Evolutionary conservation across 208 protist species (phyloP), one percentile per base, ranked within the genome.

Genomic region (Leishmania aethiopica): DNA sequence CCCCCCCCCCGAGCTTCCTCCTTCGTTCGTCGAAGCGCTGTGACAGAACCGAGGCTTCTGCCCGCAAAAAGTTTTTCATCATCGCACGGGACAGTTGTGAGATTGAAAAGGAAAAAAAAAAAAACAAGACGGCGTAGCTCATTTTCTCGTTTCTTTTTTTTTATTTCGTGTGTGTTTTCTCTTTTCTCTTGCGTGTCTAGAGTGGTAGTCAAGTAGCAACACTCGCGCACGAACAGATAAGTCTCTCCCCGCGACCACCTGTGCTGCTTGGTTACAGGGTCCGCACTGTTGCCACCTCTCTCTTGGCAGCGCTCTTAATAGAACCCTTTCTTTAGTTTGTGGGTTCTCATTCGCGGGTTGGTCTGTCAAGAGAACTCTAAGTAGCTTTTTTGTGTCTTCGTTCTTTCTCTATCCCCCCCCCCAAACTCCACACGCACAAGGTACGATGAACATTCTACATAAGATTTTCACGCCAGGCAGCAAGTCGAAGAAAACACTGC

Each of bases 391-490:
- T n/a, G 4, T 32, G 13, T 19, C 4, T 7, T 40, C 1, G 3
- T 49, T 17, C 69, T 74, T 25, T 1, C 19, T 35, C 6, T 55
- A 28, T 40, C 22, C 42, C 32, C 22, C 19, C 35, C 69, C 22
- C 35, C 42, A 5, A 32, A 0, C 19, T 4, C 4, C 6, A 51
- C 64, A 81, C 67, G 10, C 49, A 10, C 66, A 42, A 35, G 37
- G 35, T 15, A 45, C 40, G 60, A 83, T 86, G 82, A 86, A 70
- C 53, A 59, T 86, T 2, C 49, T 86, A 25, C 82, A 86, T 74
- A 86, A 82, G 78, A 82, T 86, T 25, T 82, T 86, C 55, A 75
- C 82, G 49, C 78, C 82, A n/a, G 57, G 84, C 62, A 84, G 78
- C 75, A 8, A 3, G 1, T 79, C 69, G 45, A 86, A 86, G 75